These are phyloP conservation scores for Kickxella alabastrina DNA, from an alignment of 192 early-diverging fungal species.

Conservation along the genomic window DNA sequence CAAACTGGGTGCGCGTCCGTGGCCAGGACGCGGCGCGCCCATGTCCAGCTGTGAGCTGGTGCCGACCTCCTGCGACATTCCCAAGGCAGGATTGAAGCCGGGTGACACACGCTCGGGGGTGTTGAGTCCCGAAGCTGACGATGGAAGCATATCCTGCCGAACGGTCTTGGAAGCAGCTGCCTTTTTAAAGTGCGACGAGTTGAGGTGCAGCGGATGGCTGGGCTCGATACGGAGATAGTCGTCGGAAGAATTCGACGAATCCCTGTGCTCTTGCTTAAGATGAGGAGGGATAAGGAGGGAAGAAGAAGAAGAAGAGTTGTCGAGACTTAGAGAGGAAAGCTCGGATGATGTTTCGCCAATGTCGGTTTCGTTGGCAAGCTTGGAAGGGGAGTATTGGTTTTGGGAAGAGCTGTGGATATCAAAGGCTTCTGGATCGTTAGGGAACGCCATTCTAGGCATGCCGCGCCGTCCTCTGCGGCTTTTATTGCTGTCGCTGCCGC, in stretches of 20 bases:
- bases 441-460: slow-evolving; percentile 22
- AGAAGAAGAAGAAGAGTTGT: too few species aligned
- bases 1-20: slow-evolving; percentile 32
- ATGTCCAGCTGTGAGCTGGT: slow-evolving; percentile 34
- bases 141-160: slow-evolving; percentile 45
- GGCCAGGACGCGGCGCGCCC: slow-evolving; percentile 31
- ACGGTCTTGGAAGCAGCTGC: slow-evolving; percentile 11
- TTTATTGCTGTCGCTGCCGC: slow-evolving; percentile 30
- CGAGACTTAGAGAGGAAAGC: too few species aligned
- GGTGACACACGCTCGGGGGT: slow-evolving; percentile 42
- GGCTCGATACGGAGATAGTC: slow-evolving; percentile 13
- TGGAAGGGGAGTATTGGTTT: too few species aligned
- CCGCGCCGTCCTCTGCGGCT: slow-evolving; percentile 19
- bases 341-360: too few species aligned
- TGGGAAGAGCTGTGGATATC: slow-evolving; percentile 42
- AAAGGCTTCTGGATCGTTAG: slow-evolving; percentile 40
- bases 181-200: slow-evolving; percentile 7
- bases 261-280: background rate
- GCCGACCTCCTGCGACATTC: slow-evolving; percentile 36
- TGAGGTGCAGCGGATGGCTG: slow-evolving; percentile 39
- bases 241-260: background rate
- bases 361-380: too few species aligned
- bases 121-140: slow-evolving; percentile 32
- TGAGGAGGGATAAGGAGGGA: background rate
- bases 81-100: slow-evolving; percentile 22